Percentiles rank a stretch among this genome's conserved stretches.
Conservation (phyloP, 2,329 filamentous ascomycete species). For the Penicillium sp. region DNA sequence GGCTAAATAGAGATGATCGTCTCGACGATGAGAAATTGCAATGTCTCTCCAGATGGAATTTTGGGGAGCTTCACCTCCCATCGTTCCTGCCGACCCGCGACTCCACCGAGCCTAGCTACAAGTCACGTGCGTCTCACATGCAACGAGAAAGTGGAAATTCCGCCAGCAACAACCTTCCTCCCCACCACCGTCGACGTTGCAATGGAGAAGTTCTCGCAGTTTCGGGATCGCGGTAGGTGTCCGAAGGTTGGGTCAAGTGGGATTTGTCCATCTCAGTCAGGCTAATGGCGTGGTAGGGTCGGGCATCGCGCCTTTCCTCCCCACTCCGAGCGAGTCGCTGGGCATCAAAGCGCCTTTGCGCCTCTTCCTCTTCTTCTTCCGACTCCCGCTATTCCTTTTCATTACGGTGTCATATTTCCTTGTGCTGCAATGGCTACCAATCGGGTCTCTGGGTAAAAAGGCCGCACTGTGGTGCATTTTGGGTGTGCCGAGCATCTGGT, state of each 20-base stretch:
- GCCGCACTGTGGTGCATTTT: constrained; percentile 81
- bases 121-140: constrained; percentile 17
- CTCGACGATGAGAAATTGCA: no score
- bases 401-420: constrained; percentile 68
- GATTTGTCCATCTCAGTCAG: background rate
- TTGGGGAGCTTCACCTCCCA: background rate
- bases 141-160: constrained; percentile 4
- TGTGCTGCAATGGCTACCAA: constrained; percentile 74
- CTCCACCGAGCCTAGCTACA: background rate
- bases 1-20: no score
- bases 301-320: constrained; percentile 92
- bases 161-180: background rate
- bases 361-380: constrained; percentile 68
- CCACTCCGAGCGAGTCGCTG: constrained; percentile 62
- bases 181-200: background rate
- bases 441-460: constrained; percentile 66
- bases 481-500: constrained; percentile 88
- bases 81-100: background rate
- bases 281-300: constrained; percentile 56
- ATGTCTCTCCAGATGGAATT: background rate
- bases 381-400: constrained; percentile 69
- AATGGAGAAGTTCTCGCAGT: constrained; percentile 96
- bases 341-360: constrained; percentile 60
- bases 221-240: constrained; percentile 74
- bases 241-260: constrained; percentile 11